These are phyloP conservation scores for Beauveria scarabaeidicola DNA, from an alignment of 2,329 filamentous ascomycete genomes.

Conservation along the genomic window DNA sequence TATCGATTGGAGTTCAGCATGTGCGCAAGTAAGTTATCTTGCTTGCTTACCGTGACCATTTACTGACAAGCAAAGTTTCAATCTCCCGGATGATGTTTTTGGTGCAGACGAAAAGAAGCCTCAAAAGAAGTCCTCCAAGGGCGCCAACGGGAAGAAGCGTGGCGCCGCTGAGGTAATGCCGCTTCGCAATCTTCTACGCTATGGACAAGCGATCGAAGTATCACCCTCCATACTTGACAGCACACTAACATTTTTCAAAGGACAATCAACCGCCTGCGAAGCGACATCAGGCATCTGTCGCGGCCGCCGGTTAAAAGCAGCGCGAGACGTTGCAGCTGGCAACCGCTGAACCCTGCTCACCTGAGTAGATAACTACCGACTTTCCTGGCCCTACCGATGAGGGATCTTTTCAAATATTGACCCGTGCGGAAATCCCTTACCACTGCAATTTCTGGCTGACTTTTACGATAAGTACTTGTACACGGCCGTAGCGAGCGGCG, in stretches of 20 bases:
- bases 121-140: conserved; percentile 45
- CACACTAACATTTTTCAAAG: conserved; percentile 16
- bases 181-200: conserved; percentile 15
- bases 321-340: background rate
- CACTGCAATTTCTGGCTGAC: conserved; percentile 11
- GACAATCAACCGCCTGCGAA: conserved; percentile 32
- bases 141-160: conserved; percentile 38
- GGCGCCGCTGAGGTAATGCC: conserved; percentile 37
- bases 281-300: conserved; percentile 33
- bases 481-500: conserved; percentile 3
- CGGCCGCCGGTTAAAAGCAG: conserved; percentile 27
- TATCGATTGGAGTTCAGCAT: conserved; percentile 69
- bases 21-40: conserved; percentile 66
- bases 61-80: conserved; percentile 43
- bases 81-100: conserved; percentile 87
- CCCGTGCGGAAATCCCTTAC: background rate
- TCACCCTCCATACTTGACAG: background rate
- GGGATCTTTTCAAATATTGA: background rate
- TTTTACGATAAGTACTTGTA: conserved; percentile 3
- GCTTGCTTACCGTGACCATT: background rate
- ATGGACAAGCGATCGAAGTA: conserved; percentile 1
- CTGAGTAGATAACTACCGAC: background rate
- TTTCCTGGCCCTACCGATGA: background rate
- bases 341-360: background rate
- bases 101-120: conserved; percentile 67